Evolutionary conservation across 2,329 filamentous ascomycete species (phyloP).

Genomic region (Epichloe uncinata): DNA sequence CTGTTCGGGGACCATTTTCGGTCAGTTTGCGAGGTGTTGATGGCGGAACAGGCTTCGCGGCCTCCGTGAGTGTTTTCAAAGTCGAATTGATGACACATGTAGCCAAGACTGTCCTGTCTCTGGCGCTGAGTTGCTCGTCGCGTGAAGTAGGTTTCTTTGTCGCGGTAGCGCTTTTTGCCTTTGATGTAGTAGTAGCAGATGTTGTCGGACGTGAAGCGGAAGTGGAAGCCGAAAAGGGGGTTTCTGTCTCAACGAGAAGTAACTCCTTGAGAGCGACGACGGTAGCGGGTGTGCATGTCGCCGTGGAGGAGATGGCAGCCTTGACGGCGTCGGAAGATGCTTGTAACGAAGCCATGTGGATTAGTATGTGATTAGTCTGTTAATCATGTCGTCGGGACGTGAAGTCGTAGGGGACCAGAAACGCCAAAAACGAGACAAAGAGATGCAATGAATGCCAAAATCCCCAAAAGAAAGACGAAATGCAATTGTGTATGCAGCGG

Average conservation of each 20-base stretch:
- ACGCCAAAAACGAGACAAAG: conserved; percentile 6
- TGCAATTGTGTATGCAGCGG: conserved; percentile 11
- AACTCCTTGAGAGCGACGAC: conserved; percentile 35
- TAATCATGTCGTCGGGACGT: conserved; percentile 21
- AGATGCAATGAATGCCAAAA: not conserved
- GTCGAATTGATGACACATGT: conserved; percentile 61
- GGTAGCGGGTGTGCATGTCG: conserved; percentile 39
- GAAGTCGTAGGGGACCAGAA: conserved; percentile 2
- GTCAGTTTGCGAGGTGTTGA: conserved; percentile 20
- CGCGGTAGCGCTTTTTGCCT: conserved; percentile 11
- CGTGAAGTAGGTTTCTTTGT: conserved; percentile 9
- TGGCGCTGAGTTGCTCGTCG: conserved; percentile 19
- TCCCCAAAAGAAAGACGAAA: conserved; percentile 10
- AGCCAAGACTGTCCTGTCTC: conserved; percentile 52
- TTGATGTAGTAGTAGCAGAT: conserved; percentile 11
- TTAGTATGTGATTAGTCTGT: conserved; percentile 13
- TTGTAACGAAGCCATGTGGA: conserved; percentile 30
- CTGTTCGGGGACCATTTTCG: conserved; percentile 20
- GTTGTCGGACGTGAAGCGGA: conserved; percentile 16
- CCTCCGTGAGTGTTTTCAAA: conserved; percentile 54
- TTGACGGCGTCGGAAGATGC: conserved; percentile 37
- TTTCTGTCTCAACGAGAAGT: conserved; percentile 23
- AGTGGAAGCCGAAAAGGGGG: conserved; percentile 12
- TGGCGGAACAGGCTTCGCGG: conserved; percentile 36
- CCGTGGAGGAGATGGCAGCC: conserved; percentile 35